phyloP scores from a whole-genome alignment of 306 rosid species.

The Castanea crenata region DNA sequence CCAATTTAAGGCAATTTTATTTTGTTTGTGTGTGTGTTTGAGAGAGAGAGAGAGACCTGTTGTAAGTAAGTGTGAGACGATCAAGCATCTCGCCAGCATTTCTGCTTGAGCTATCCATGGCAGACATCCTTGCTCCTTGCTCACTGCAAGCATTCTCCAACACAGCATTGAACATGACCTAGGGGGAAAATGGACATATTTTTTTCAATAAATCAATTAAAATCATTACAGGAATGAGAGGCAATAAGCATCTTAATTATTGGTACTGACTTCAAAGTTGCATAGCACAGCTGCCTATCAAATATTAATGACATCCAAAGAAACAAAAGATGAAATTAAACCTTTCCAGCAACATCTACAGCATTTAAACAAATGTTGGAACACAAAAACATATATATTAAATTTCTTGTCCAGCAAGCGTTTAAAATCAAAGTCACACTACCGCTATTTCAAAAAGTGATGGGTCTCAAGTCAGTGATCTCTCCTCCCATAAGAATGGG shows the following conservation, averaged over 20 bases:
- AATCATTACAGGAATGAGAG: neutral
- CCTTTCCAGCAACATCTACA: neutral
- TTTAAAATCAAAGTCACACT: no score
- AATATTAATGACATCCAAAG: neutral
- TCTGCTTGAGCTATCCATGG: conserved; percentile 99
- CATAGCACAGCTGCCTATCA: neutral
- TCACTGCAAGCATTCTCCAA: conserved; percentile 99
- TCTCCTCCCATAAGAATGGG: no score
- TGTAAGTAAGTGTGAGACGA: conserved; percentile 93
- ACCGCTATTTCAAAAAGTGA: neutral
- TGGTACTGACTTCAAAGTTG: neutral
- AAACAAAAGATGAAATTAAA: neutral
- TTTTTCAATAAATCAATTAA: neutral
- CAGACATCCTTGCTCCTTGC: conserved; percentile 99
- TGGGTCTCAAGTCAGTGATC: neutral
- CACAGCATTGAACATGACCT: conserved; percentile 91
- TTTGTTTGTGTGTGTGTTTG: neutral
- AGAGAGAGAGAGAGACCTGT: conserved; percentile 54
- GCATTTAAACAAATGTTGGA: neutral
- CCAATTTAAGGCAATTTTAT: no score
- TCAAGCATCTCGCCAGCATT: conserved; percentile 99
- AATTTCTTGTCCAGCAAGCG: neutral
- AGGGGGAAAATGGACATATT: neutral
- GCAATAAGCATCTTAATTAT: neutral
- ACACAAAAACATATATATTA: neutral